Percentiles rank a stretch among this genome's conserved stretches.
Evolutionary conservation across 2,329 filamentous ascomycete genomes (phyloP).

Genomic region (Fusarium praegraminearum): DNA sequence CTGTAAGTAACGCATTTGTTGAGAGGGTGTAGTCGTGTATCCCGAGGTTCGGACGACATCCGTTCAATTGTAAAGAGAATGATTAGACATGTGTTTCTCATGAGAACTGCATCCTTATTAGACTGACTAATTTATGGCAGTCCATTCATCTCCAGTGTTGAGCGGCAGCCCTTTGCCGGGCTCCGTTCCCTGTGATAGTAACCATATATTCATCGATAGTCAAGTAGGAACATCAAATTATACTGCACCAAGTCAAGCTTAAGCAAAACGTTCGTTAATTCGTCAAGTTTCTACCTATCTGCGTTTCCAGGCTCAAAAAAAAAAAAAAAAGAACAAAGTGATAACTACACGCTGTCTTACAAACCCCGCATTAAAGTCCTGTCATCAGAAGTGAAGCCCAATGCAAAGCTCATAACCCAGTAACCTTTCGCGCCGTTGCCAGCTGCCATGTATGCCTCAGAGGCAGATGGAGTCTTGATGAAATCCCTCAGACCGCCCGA

Average conservation of each 20-base stretch:
- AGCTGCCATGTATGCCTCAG: conserved; percentile 31
- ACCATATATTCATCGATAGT: background rate
- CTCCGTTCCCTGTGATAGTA: no score
- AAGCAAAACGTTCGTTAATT: conserved; percentile 35
- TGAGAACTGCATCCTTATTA: background rate
- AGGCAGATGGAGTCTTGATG: conserved; percentile 41
- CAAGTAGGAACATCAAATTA: background rate
- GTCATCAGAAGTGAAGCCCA: conserved; percentile 16
- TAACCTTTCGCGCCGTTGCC: conserved; percentile 34
- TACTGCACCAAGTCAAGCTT: no score
- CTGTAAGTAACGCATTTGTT: background rate
- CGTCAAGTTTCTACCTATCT: conserved; percentile 8
- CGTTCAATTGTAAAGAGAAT: background rate
- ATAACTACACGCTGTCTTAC: conserved; percentile 26
- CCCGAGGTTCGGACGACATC: conserved; percentile 26
- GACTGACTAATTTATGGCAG: background rate
- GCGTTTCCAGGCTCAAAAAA: conserved; percentile 5
- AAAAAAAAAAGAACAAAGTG: conserved; percentile 14
- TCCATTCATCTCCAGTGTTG: no score
- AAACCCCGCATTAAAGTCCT: background rate
- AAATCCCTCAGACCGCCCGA: conserved; percentile 22
- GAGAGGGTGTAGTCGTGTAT: conserved; percentile 36
- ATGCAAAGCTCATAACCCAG: conserved; percentile 14
- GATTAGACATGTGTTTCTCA: conserved; percentile 29
- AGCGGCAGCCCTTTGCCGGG: no score